phyloP scores from a whole-genome alignment of 129 eudicot species.

The Arctium lappa region DNA sequence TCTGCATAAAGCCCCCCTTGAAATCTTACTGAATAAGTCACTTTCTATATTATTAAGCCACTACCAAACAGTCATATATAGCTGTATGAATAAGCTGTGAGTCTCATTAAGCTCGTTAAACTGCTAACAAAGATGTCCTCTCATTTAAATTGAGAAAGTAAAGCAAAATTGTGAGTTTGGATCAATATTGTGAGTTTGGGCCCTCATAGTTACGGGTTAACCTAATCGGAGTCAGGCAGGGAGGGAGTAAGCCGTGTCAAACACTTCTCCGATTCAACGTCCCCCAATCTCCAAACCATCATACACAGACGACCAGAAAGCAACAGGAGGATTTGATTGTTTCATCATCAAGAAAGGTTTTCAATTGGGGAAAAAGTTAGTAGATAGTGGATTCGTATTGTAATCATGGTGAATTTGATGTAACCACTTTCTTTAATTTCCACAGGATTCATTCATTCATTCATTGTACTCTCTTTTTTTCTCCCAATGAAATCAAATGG shows the following conservation, averaged over 20 bases:
- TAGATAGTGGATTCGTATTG: conserved; percentile 12
- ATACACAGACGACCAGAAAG: neutral
- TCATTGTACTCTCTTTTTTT: neutral
- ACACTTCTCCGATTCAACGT: conserved; percentile 15
- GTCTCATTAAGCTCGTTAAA: too few relatives aligned
- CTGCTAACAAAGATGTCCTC: too few relatives aligned
- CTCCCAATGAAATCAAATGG: conserved; percentile 38
- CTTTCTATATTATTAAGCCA: too few relatives aligned
- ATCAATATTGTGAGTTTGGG: neutral
- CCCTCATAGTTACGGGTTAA: conserved; percentile 22
- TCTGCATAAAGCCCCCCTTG: too few relatives aligned
- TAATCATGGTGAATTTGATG: conserved; percentile 21
- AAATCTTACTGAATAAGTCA: too few relatives aligned
- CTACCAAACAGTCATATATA: too few relatives aligned
- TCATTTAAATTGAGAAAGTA: too few relatives aligned
- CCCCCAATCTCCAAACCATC: conserved; percentile 9
- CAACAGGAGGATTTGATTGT: neutral
- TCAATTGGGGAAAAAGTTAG: conserved; percentile 14
- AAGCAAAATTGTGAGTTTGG: neutral
- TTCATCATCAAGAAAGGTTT: neutral
- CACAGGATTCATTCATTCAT: neutral
- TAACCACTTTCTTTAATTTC: conserved; percentile 9
- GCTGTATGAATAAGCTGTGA: too few relatives aligned
- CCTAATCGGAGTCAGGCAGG: conserved; percentile 20
- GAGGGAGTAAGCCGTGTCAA: conserved; percentile 8